Percentiles rank a stretch among this genome's conserved stretches.
Evolutionary conservation across 2,329 filamentous ascomycete genomes (phyloP).

Genomic region (Colletotrichum gigasporum): DNA sequence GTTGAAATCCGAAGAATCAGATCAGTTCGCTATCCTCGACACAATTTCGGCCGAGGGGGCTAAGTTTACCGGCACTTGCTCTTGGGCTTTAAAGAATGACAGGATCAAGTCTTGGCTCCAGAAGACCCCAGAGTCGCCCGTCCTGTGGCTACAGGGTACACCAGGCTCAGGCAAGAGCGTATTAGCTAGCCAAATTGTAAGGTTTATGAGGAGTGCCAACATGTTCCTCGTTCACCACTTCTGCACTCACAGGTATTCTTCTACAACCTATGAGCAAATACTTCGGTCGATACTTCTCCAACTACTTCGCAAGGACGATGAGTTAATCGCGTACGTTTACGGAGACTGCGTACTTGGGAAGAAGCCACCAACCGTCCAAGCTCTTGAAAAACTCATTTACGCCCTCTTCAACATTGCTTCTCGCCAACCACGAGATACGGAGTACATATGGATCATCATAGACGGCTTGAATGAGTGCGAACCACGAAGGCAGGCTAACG

Average conservation of each 20-base stretch:
- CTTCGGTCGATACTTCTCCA: conserved; percentile 22
- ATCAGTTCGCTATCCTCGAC: too few relatives aligned
- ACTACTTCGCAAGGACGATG: background rate
- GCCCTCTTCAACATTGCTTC: background rate
- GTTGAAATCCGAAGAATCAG: too few relatives aligned
- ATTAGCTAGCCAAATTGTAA: too few relatives aligned
- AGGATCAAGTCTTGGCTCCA: too few relatives aligned
- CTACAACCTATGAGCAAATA: conserved; percentile 40
- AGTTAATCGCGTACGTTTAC: conserved; percentile 4
- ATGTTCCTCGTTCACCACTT: conserved; percentile 42
- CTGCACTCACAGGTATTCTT: conserved; percentile 44
- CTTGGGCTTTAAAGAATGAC: too few relatives aligned
- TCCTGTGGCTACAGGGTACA: too few relatives aligned
- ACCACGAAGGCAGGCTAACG: too few relatives aligned
- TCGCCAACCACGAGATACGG: conserved; percentile 4
- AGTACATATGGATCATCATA: background rate
- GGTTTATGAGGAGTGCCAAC: background rate
- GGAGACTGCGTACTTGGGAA: background rate
- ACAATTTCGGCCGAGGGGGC: too few relatives aligned
- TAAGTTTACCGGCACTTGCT: too few relatives aligned
- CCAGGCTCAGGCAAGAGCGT: too few relatives aligned
- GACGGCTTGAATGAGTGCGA: conserved; percentile 17
- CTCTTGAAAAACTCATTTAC: background rate
- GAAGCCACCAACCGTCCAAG: background rate
- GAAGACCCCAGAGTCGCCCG: too few relatives aligned